Conservation (phyloP, 202 grass and related monocot species). For the Panicum virgatum region DNA sequence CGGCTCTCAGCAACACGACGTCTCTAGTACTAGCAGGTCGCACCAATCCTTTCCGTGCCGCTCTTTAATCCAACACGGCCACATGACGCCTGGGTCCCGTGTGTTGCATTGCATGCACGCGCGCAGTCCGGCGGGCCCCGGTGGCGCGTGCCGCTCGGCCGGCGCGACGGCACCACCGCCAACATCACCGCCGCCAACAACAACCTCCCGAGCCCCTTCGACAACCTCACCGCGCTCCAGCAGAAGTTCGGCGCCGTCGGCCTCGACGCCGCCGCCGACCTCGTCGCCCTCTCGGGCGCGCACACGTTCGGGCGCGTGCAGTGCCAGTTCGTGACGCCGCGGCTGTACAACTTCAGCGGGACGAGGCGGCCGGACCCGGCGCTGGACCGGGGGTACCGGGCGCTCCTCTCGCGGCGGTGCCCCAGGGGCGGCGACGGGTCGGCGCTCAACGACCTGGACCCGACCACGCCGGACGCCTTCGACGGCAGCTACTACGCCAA, state of each 20-base stretch:
- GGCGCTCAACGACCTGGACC: constrained; percentile 63
- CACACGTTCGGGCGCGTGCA: constrained; percentile 74
- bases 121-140: constrained; percentile 58
- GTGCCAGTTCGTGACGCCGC: constrained; percentile 53
- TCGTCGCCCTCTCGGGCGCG: constrained; percentile 77
- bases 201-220: constrained; percentile 57
- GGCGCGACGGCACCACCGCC: constrained; percentile 70
- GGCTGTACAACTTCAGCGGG: constrained; percentile 73
- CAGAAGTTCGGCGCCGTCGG: constrained; percentile 65
- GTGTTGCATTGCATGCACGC: not conserved
- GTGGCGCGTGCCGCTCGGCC: constrained; percentile 60
- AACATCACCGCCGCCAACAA: constrained; percentile 51
- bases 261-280: constrained; percentile 58
- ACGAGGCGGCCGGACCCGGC: constrained; percentile 56
- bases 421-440: constrained; percentile 41
- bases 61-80: constrained; percentile 28
- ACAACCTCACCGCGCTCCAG: constrained; percentile 56
- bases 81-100: constrained; percentile 14
- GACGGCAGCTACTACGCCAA: constrained; percentile 74
- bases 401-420: constrained; percentile 40
- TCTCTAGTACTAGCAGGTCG: not conserved
- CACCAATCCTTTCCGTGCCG: constrained; percentile 32
- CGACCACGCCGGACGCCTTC: constrained; percentile 62
- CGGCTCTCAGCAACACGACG: not conserved
- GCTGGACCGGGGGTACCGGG: constrained; percentile 50